phyloP scores from a whole-genome alignment of 495 filamentous ascomycete species.

The Aspergillus asperescens region DNA sequence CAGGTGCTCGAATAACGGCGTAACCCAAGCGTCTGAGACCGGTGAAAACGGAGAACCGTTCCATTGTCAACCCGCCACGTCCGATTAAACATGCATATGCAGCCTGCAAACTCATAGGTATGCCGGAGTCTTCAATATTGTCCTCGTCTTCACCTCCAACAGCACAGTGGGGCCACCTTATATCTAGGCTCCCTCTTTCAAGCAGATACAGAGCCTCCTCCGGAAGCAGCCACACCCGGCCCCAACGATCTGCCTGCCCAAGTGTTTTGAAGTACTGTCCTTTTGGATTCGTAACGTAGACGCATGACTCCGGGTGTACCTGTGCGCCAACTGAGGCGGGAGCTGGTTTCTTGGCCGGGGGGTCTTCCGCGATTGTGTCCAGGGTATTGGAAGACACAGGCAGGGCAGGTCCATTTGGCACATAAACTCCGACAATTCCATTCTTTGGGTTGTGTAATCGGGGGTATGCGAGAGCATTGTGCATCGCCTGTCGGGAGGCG shows the following conservation, averaged over 20 bases:
- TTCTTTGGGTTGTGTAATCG: conserved; percentile 57
- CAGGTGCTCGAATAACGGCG: conserved; percentile 63
- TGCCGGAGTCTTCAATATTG: conserved; percentile 46
- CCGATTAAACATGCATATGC: conserved; percentile 79
- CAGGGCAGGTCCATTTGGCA: conserved; percentile 34
- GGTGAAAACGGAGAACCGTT: conserved; percentile 81
- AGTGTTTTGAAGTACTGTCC: conserved; percentile 54
- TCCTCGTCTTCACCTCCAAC: conserved; percentile 27
- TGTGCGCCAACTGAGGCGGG: conserved; percentile 16
- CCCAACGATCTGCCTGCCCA: conserved; percentile 51
- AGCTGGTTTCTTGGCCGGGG: conserved; percentile 20
- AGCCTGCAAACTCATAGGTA: conserved; percentile 84
- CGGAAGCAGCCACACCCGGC: conserved; percentile 74
- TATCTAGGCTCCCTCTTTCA: conserved; percentile 78
- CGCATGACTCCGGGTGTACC: conserved; percentile 35
- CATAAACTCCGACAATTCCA: conserved; percentile 50
- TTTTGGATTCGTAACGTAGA: conserved; percentile 41
- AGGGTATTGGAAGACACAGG: conserved; percentile 12
- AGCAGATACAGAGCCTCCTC: conserved; percentile 88
- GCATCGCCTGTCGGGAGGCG: conserved; percentile 82
- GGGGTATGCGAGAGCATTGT: conserved; percentile 71
- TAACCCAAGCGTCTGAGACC: conserved; percentile 82
- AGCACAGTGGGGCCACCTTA: conserved; percentile 64
- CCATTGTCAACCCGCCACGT: conserved; percentile 59
- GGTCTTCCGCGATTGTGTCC: conserved; percentile 20